Percentiles rank a stretch among this genome's conserved stretches.
These are phyloP conservation scores for Aspergillus coremiiformis DNA, from an alignment of 495 filamentous ascomycete genomes.

Conservation along the genomic window DNA sequence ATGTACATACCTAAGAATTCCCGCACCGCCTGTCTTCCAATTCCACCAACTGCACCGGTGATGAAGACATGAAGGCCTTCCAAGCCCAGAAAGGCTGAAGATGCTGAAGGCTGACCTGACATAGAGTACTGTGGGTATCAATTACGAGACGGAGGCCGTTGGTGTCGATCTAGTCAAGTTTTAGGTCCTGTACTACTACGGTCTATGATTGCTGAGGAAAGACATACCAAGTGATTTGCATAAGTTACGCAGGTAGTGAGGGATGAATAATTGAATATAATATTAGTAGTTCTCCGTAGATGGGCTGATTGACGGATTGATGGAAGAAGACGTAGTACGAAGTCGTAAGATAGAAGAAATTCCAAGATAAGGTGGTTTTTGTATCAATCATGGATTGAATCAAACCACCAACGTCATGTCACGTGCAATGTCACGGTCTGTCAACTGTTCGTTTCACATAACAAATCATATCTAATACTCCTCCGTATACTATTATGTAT, in stretches of 20 bases:
- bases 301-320: no score
- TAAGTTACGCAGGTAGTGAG: not conserved
- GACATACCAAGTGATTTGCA: not conserved
- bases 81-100: conserved; percentile 36
- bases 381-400: no score
- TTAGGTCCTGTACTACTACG: not conserved
- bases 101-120: not conserved
- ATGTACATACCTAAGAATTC: conserved; percentile 45
- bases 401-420: no score
- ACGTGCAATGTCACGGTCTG: no score
- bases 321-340: no score
- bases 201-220: not conserved
- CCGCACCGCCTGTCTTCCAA: conserved; percentile 42
- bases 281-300: no score
- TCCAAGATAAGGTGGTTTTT: no score
- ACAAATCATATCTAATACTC: no score
- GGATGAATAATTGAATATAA: no score
- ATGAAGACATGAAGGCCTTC: conserved; percentile 51
- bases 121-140: not conserved
- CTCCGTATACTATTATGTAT: no score
- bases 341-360: no score
- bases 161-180: not conserved
- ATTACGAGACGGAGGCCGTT: not conserved
- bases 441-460: no score
- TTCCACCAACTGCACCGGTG: conserved; percentile 48